Conservation (phyloP, 2,329 filamentous ascomycete species). For the Ceratocystis cubensis region DNA sequence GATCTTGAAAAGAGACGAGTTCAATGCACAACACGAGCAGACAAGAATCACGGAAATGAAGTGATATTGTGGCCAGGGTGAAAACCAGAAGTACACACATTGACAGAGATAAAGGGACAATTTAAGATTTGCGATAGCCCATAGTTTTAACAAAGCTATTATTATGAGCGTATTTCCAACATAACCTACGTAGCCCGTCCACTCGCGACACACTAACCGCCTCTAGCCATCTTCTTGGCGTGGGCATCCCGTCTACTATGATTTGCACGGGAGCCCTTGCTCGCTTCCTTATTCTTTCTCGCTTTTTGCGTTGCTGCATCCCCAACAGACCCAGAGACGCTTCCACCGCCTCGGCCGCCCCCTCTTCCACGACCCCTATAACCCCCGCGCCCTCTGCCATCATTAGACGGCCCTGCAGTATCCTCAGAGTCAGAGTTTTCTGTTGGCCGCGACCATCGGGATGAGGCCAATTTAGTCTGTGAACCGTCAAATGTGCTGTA, state of each 20-base stretch:
- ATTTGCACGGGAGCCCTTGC: slow-evolving; percentile 70
- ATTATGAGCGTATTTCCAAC: not conserved
- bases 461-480: slow-evolving; percentile 52
- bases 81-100: too few species aligned
- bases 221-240: slow-evolving; percentile 52
- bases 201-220: slow-evolving; percentile 24
- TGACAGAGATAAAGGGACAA: not conserved
- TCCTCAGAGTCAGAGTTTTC: slow-evolving; percentile 12
- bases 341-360: slow-evolving; percentile 37
- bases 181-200: not conserved
- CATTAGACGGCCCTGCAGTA: slow-evolving; percentile 29
- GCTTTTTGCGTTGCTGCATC: slow-evolving; percentile 62
- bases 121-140: not conserved
- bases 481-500: slow-evolving; percentile 52
- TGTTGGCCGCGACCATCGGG: slow-evolving; percentile 41
- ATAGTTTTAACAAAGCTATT: not conserved
- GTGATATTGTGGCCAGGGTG: not conserved
- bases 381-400: slow-evolving; percentile 36
- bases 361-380: slow-evolving; percentile 37
- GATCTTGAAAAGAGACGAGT: not conserved
- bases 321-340: slow-evolving; percentile 50
- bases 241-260: slow-evolving; percentile 68
- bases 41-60: not conserved
- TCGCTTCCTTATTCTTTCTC: slow-evolving; percentile 65
- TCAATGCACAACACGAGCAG: not conserved